phyloP scores from a whole-genome alignment of 495 filamentous ascomycete species.

The Aspergillus sclerotiicarbonarius region DNA sequence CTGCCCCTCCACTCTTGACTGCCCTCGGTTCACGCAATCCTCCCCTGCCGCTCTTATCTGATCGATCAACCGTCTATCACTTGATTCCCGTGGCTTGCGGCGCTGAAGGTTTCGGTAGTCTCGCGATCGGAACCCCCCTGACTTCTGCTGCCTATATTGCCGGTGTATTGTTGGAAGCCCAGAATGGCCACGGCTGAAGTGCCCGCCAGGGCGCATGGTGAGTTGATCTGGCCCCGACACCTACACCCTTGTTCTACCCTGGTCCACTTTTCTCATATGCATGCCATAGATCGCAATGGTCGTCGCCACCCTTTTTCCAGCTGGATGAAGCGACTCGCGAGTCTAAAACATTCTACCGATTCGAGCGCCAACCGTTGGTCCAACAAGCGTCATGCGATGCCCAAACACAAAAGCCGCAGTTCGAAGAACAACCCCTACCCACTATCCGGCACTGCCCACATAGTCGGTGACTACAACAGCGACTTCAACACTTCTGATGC shows the following conservation, averaged over 20 bases:
- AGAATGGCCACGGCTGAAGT: slow-evolving; percentile 69
- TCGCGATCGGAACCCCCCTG: not conserved
- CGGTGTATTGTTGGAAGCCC: slow-evolving; percentile 7
- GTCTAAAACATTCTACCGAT: slow-evolving; percentile 66
- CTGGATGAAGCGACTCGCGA: slow-evolving; percentile 93
- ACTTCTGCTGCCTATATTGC: not conserved
- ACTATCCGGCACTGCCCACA: slow-evolving; percentile 52
- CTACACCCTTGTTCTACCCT: slow-evolving; percentile 2
- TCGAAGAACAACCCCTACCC: slow-evolving; percentile 81
- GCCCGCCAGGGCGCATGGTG: slow-evolving; percentile 65
- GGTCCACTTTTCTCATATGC: slow-evolving; percentile 20
- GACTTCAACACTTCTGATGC: slow-evolving; percentile 49
- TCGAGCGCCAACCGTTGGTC: slow-evolving; percentile 46
- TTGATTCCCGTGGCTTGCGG: not conserved
- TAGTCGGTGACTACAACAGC: slow-evolving; percentile 34
- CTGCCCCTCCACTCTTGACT: no score
- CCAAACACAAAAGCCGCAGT: slow-evolving; percentile 58
- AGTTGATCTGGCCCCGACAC: slow-evolving; percentile 20
- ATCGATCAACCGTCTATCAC: not conserved
- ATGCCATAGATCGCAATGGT: slow-evolving; percentile 56
- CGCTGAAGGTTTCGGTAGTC: not conserved
- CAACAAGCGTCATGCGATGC: slow-evolving; percentile 46
- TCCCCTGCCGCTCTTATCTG: not conserved
- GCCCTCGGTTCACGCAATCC: not conserved
- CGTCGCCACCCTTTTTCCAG: slow-evolving; percentile 84